These are phyloP conservation scores for Xylaria sp. DNA, from an alignment of 2,329 filamentous ascomycete genomes.

Conservation along the genomic window DNA sequence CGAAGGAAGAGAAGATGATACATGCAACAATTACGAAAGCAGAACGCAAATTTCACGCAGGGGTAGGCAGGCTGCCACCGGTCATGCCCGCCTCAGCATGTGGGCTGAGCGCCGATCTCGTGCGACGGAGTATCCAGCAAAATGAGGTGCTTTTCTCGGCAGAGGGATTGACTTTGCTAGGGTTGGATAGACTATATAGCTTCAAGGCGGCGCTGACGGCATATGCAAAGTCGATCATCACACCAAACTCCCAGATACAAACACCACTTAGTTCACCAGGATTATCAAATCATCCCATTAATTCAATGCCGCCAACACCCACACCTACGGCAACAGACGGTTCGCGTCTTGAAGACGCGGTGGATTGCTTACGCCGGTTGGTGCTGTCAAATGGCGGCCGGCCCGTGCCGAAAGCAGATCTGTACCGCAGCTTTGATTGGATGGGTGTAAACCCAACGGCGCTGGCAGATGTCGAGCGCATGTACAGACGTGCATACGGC, in stretches of 20 bases:
- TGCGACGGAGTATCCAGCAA: constrained; percentile 66
- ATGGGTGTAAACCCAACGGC: constrained; percentile 62
- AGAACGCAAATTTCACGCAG: constrained; percentile 57
- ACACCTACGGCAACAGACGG: constrained; percentile 26
- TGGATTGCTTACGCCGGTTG: constrained; percentile 70
- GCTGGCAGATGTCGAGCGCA: constrained; percentile 63
- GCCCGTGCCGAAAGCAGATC: constrained; percentile 60
- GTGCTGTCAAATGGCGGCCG: constrained; percentile 65
- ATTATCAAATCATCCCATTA: constrained; percentile 38
- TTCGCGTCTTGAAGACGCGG: constrained; percentile 65
- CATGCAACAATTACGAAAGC: constrained; percentile 62
- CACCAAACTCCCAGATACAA: constrained; percentile 29
- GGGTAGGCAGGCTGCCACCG: constrained; percentile 51
- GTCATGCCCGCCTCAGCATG: constrained; percentile 56
- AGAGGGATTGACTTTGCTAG: constrained; percentile 67
- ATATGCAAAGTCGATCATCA: constrained; percentile 58
- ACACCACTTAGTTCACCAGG: constrained; percentile 45
- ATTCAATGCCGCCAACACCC: constrained; percentile 23
- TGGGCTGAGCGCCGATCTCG: constrained; percentile 61
- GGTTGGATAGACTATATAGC: constrained; percentile 71
- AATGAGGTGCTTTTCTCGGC: constrained; percentile 70
- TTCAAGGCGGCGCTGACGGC: constrained; percentile 70
- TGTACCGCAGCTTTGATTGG: constrained; percentile 67
- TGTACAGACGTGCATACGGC: constrained; percentile 67
- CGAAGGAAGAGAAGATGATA: constrained; percentile 60